Conservation (phyloP, 2,329 filamentous ascomycete genomes). For the Xylaria sp. region DNA sequence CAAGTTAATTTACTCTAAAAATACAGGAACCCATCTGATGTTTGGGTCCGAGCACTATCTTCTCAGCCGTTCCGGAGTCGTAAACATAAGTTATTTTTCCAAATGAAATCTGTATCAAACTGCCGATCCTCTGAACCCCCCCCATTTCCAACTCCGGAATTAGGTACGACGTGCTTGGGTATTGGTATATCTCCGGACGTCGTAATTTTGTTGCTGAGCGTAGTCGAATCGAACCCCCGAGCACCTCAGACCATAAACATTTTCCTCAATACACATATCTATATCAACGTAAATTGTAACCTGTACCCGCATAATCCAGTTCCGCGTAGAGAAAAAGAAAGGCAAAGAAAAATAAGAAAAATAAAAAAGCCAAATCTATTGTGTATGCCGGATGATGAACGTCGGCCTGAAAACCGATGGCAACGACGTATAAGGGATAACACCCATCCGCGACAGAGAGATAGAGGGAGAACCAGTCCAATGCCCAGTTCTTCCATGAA, state of each 20-base stretch:
- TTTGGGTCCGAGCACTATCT: neutral
- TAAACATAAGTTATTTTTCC: neutral
- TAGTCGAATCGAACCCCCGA: neutral
- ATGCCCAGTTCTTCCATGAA: neutral
- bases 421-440: neutral
- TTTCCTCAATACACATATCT: neutral
- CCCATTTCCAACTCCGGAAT: neutral
- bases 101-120: neutral
- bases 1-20: neutral
- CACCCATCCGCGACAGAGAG: too few species aligned
- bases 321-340: too few species aligned
- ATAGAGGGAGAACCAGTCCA: neutral
- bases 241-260: neutral
- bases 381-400: neutral
- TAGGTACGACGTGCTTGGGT: neutral
- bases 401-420: too few species aligned
- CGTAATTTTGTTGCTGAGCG: neutral
- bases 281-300: neutral
- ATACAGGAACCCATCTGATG: neutral
- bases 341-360: too few species aligned
- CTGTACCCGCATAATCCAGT: neutral
- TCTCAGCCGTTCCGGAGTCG: neutral
- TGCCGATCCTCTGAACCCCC: neutral
- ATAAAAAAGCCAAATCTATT: neutral
- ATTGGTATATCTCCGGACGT: neutral